Conservation (phyloP, 371 early-diverging fungal species). For the Syncephalis plumigaleata region DNA sequence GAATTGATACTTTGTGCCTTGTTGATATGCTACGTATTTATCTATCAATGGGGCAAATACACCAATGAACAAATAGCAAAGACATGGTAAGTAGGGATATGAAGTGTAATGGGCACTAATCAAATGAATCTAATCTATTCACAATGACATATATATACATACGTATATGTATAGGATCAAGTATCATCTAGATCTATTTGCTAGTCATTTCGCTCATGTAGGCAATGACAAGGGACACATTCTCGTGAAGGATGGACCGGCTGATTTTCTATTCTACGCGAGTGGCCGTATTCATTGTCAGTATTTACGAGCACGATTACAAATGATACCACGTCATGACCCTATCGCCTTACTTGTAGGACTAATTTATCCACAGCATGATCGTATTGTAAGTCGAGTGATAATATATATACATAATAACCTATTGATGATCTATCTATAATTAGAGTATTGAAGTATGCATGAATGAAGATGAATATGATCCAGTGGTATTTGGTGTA, state of each 20-base stretch:
- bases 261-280: slow-evolving; percentile 6
- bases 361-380: background rate
- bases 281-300: slow-evolving; percentile 4
- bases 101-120: background rate
- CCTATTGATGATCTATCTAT: too few relatives aligned
- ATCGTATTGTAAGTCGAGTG: slow-evolving; percentile 3
- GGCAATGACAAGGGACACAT: slow-evolving; percentile 5
- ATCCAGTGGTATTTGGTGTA: slow-evolving; percentile 1
- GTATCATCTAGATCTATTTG: slow-evolving; percentile 1
- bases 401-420: too few relatives aligned
- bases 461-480: slow-evolving; percentile 1
- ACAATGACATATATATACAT: background rate
- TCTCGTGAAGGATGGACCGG: slow-evolving; percentile 4
- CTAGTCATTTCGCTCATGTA: slow-evolving; percentile 1
- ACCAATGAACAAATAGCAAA: background rate
- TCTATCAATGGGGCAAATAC: background rate
- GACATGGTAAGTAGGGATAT: slow-evolving; percentile 3
- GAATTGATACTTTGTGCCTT: background rate
- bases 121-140: background rate
- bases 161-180: slow-evolving; percentile 1
- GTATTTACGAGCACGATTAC: background rate
- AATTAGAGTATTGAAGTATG: background rate
- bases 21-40: background rate
- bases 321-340: slow-evolving; percentile 6
- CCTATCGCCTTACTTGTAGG: background rate